Evolutionary conservation across 1,284 basidiomycete species (phyloP).

Genomic region (Trichosporon coremiiforme): DNA sequence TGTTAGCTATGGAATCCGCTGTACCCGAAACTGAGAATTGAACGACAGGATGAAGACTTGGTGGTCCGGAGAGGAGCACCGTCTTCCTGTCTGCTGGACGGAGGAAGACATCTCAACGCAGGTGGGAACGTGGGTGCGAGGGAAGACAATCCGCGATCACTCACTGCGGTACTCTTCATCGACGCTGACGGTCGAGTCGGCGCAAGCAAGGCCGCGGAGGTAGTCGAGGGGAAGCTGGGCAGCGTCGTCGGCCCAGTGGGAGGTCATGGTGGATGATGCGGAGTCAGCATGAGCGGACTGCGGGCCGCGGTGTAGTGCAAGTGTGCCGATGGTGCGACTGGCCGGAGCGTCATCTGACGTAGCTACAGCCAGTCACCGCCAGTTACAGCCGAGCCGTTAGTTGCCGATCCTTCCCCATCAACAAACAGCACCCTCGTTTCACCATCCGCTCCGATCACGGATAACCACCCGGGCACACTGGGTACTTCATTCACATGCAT

Average conservation of each 20-base stretch:
- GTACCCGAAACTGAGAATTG: too few species aligned
- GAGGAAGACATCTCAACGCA: neutral
- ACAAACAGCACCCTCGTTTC: neutral
- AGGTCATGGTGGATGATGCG: constrained; percentile 24
- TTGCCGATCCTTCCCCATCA: constrained; percentile 5
- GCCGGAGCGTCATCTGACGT: neutral
- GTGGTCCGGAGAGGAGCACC: neutral
- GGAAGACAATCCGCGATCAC: constrained; percentile 4
- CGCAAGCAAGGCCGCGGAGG: constrained; percentile 67
- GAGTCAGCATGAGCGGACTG: neutral
- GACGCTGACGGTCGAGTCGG: constrained; percentile 69
- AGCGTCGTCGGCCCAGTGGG: constrained; percentile 71
- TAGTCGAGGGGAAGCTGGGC: constrained; percentile 72
- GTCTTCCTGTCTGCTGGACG: neutral
- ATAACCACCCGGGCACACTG: too few species aligned
- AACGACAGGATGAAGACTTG: too few species aligned
- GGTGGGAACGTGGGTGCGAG: neutral
- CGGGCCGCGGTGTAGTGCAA: neutral
- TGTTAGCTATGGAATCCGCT: too few species aligned
- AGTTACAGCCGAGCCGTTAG: constrained; percentile 11
- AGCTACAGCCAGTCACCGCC: neutral
- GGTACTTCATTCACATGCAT: neutral
- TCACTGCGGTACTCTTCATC: constrained; percentile 58
- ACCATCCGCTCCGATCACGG: neutral
- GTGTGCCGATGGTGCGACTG: neutral